phyloP scores from a whole-genome alignment of 208 protist species.

The Trypanosoma boissoni region DNA sequence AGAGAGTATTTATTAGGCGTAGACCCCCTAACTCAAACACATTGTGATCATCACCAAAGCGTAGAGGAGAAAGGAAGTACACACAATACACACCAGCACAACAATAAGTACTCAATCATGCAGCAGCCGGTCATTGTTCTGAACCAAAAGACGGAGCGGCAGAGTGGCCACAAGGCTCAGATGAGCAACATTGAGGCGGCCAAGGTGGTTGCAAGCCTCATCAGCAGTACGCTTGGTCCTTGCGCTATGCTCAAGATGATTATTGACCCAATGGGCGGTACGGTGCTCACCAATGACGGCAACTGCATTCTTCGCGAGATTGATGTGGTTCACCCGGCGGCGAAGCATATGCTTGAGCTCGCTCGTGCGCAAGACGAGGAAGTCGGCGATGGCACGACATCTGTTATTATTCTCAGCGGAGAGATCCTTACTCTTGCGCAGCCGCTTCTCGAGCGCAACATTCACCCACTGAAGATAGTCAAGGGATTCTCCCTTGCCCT shows the following conservation, averaged over 20 bases:
- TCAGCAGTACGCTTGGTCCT: constrained; percentile 99
- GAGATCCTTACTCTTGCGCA: constrained; percentile 98
- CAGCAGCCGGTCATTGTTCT: constrained; percentile 88
- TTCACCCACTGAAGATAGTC: constrained; percentile 99
- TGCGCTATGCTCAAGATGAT: constrained; percentile 99
- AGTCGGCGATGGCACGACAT: constrained; percentile 99
- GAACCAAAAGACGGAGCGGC: constrained; percentile 96
- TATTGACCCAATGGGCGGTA: constrained; percentile 99
- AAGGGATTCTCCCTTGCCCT: constrained; percentile 96
- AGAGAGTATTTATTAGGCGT: neutral
- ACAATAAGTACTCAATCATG: neutral
- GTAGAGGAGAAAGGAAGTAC: neutral
- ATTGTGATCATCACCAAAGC: neutral
- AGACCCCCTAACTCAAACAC: neutral
- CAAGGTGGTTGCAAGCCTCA: constrained; percentile 98
- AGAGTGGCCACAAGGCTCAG: constrained; percentile 98
- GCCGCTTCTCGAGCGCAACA: constrained; percentile 96
- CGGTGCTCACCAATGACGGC: constrained; percentile 99
- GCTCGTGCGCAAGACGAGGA: constrained; percentile 99
- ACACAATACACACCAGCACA: neutral
- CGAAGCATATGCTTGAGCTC: constrained; percentile 99
- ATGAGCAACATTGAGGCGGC: constrained; percentile 98
- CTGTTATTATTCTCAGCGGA: constrained; percentile 99
- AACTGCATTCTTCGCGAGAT: constrained; percentile 99
- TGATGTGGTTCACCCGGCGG: constrained; percentile 99